These are phyloP conservation scores for Gamarada debralockiae DNA, from an alignment of 495 filamentous ascomycete species.

Conservation along the genomic window DNA sequence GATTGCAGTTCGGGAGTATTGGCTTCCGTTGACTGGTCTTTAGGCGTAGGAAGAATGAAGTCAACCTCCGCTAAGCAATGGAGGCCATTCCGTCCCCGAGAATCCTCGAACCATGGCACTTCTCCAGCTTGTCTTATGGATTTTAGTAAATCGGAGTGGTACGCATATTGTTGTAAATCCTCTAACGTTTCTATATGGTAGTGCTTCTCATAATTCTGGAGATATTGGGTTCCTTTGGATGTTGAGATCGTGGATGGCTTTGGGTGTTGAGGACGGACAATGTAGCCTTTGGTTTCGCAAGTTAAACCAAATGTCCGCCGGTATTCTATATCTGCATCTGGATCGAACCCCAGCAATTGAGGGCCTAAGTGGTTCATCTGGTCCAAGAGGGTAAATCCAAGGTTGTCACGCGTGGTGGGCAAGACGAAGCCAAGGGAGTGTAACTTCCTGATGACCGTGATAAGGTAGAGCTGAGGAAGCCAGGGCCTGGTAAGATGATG, in stretches of 20 bases:
- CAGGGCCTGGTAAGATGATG: conserved; percentile 1
- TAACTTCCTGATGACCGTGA: background rate
- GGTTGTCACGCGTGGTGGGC: background rate
- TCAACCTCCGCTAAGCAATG: conserved; percentile 44
- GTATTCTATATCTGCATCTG: background rate
- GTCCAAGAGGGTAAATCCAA: conserved; percentile 2
- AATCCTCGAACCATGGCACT: conserved; percentile 33
- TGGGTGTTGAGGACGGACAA: background rate
- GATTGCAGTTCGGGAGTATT: background rate
- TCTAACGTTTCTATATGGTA: conserved; percentile 5
- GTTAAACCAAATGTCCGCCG: too few relatives aligned
- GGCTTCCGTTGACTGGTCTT: background rate
- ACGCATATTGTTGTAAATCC: conserved; percentile 6
- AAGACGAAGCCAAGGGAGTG: background rate
- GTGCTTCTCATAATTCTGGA: background rate
- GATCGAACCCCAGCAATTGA: too few relatives aligned
- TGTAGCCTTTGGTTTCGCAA: background rate
- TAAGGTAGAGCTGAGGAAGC: background rate
- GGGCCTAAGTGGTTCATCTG: background rate
- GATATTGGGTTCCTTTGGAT: background rate
- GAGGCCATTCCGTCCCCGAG: conserved; percentile 41
- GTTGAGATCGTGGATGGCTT: background rate
- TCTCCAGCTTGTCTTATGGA: background rate
- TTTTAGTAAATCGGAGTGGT: conserved; percentile 3
- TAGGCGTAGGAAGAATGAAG: conserved; percentile 16